These are phyloP conservation scores for Cercophora newfieldiana DNA, from an alignment of 495 filamentous ascomycete species.

Conservation along the genomic window DNA sequence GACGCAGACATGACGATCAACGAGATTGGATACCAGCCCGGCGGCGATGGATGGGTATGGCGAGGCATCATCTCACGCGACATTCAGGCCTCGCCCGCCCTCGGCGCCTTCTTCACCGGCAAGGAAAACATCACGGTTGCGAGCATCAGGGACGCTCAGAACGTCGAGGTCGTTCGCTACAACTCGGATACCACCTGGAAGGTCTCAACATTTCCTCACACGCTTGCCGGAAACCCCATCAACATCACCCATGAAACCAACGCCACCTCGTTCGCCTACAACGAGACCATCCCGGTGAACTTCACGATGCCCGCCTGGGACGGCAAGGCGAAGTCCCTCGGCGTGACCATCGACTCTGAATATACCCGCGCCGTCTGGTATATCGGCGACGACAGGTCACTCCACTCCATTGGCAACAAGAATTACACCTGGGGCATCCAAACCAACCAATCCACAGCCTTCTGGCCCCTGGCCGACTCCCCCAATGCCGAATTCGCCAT, in stretches of 20 bases:
- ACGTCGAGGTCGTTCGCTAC: conserved; percentile 30
- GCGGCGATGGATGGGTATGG: conserved; percentile 23
- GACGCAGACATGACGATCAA: conserved; percentile 31
- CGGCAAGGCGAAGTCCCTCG: conserved; percentile 29
- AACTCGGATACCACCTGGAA: conserved; percentile 29
- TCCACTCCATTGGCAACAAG: conserved; percentile 32
- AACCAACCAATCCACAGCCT: conserved; percentile 22
- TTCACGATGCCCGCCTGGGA: conserved; percentile 35
- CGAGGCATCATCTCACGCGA: conserved; percentile 31
- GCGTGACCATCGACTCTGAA: conserved; percentile 31
- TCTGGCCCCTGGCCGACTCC: conserved; percentile 39
- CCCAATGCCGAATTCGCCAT: conserved; percentile 35
- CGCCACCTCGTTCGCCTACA: conserved; percentile 23
- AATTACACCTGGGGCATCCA: conserved; percentile 28
- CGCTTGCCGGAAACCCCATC: conserved; percentile 24
- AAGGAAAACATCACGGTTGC: conserved; percentile 37
- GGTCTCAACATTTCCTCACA: conserved; percentile 32
- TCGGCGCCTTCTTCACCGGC: conserved; percentile 27
- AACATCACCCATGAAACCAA: conserved; percentile 28
- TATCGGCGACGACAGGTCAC: conserved; percentile 36
- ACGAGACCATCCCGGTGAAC: conserved; percentile 29
- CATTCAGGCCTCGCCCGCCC: conserved; percentile 22
- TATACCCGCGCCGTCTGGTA: conserved; percentile 37
- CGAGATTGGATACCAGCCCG: conserved; percentile 30
- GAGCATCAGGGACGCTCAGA: conserved; percentile 27